Evolutionary conservation across 2,329 filamentous ascomycete species (phyloP).

Genomic region (Fusarium guadeloupense): DNA sequence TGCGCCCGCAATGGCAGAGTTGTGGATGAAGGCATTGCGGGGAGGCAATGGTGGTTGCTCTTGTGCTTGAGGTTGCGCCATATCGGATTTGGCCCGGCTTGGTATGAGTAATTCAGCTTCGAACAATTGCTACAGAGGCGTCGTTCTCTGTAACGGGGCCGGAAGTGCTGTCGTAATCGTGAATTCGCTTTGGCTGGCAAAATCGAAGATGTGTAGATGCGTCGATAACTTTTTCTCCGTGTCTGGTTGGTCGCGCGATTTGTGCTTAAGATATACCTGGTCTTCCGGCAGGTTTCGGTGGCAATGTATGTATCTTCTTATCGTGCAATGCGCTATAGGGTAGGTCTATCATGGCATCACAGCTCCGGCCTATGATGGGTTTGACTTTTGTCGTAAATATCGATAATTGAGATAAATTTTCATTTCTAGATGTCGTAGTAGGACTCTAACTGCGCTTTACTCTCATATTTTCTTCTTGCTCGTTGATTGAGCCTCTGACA

Average conservation of each 20-base stretch:
- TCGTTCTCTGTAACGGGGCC: neutral
- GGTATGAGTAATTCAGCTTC: neutral
- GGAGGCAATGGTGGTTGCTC: conserved; percentile 44
- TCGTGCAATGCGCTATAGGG: neutral
- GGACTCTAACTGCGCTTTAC: no score
- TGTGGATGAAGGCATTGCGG: conserved; percentile 55
- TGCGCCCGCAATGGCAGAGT: conserved; percentile 58
- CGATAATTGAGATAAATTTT: no score
- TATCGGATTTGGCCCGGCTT: conserved; percentile 18
- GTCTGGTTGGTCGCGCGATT: conserved; percentile 6
- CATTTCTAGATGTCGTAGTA: no score
- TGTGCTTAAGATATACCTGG: neutral
- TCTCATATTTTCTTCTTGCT: no score
- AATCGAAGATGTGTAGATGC: conserved; percentile 20
- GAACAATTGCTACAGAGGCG: neutral
- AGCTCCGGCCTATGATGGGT: no score
- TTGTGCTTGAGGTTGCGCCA: conserved; percentile 44
- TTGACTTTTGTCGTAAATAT: neutral
- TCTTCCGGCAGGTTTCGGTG: neutral
- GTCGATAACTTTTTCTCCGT: conserved; percentile 26
- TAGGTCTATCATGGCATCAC: neutral
- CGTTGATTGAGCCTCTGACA: no score
- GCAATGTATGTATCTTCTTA: neutral
- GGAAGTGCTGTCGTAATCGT: conserved; percentile 5
- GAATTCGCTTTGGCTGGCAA: neutral